phyloP scores from a whole-genome alignment of 192 early-diverging fungal species.

The Ambispora gerdemannii region DNA sequence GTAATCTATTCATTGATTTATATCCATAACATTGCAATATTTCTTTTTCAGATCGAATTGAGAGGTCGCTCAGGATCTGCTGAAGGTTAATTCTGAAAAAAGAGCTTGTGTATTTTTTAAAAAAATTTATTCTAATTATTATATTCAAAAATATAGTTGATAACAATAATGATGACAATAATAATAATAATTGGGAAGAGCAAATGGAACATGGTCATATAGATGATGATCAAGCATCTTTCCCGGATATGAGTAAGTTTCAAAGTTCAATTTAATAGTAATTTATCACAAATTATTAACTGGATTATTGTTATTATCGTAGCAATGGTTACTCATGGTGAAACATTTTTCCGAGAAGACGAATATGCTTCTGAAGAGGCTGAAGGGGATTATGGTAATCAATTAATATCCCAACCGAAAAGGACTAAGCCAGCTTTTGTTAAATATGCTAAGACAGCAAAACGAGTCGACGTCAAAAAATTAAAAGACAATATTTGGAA shows the following conservation, averaged over 20 bases:
- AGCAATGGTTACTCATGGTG: neutral
- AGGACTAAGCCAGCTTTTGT: constrained; percentile 65
- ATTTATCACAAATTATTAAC: neutral
- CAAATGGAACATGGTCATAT: neutral
- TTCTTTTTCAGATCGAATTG: too few relatives aligned
- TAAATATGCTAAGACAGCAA: constrained; percentile 84
- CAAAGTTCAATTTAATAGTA: neutral
- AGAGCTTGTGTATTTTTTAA: too few relatives aligned
- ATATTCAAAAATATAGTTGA: too few relatives aligned
- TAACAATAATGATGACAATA: constrained; percentile 29
- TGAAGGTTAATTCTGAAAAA: too few relatives aligned
- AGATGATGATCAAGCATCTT: neutral
- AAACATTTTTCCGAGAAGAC: constrained; percentile 8
- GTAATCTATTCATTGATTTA: too few relatives aligned
- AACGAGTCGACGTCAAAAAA: constrained; percentile 91
- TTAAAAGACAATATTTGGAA: constrained; percentile 98
- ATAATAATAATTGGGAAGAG: constrained; percentile 20
- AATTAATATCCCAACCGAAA: constrained; percentile 57
- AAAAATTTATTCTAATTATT: too few relatives aligned
- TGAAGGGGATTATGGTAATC: constrained; percentile 46
- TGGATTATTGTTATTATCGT: too few relatives aligned
- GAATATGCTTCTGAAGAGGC: constrained; percentile 30
- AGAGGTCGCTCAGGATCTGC: too few relatives aligned
- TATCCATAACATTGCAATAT: too few relatives aligned
- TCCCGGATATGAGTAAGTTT: constrained; percentile 8